Conservation (phyloP, 371 early-diverging fungal genomes). For the Lichtheimia corymbifera region DNA sequence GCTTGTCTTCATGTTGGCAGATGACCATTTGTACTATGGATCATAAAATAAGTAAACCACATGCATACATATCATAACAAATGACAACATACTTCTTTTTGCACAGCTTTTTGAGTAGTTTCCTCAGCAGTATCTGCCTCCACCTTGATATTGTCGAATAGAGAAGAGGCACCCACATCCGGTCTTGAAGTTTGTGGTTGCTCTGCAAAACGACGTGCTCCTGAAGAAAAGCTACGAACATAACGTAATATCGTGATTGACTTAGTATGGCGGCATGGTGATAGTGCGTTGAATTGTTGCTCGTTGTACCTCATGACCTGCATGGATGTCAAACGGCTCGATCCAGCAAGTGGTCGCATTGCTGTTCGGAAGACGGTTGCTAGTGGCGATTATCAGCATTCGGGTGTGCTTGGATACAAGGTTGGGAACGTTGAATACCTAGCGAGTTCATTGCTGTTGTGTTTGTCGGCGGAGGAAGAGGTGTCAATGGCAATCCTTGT, state of each 20-base stretch:
- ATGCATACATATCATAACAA: not conserved
- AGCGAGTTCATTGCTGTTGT: not conserved
- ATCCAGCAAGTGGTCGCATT: slow-evolving; percentile 4
- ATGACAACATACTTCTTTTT: slow-evolving; percentile 41
- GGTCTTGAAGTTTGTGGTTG: slow-evolving; percentile 31
- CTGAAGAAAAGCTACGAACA: slow-evolving; percentile 10
- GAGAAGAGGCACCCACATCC: slow-evolving; percentile 57
- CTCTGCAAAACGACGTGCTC: slow-evolving; percentile 11
- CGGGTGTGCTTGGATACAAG: not conserved
- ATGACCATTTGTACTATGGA: slow-evolving; percentile 65
- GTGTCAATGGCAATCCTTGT: too few relatives aligned
- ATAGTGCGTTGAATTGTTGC: not conserved
- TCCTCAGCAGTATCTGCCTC: slow-evolving; percentile 35
- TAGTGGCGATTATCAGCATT: not conserved
- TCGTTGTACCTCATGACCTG: not conserved
- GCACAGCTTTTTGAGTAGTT: slow-evolving; percentile 34
- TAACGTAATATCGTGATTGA: not conserved
- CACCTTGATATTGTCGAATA: slow-evolving; percentile 55
- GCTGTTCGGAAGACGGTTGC: slow-evolving; percentile 8
- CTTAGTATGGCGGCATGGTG: not conserved
- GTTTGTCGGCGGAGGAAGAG: too few relatives aligned
- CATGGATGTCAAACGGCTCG: slow-evolving; percentile 1
- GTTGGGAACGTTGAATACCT: not conserved
- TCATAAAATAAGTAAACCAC: not conserved
- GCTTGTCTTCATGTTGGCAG: slow-evolving; percentile 72